Evolutionary conservation across 2,329 filamentous ascomycete species (phyloP).

Genomic region (Chalara sp.): DNA sequence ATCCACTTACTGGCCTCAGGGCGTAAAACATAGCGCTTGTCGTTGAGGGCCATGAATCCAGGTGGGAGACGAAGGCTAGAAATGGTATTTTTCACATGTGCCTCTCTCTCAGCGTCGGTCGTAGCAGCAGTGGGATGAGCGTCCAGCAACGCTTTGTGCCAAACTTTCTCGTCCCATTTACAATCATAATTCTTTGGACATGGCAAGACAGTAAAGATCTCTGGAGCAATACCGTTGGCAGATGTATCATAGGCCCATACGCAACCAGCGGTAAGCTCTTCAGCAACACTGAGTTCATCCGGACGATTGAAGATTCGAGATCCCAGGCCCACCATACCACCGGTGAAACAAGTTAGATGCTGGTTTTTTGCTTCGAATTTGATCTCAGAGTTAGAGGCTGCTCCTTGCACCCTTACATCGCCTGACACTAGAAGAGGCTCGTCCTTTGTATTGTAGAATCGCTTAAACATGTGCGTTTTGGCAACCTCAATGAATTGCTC

Average conservation of each 20-base stretch:
- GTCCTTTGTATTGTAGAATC: constrained; percentile 33
- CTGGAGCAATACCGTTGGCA: constrained; percentile 54
- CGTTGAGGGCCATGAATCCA: constrained; percentile 18
- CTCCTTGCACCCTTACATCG: constrained; percentile 35
- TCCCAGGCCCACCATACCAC: constrained; percentile 63
- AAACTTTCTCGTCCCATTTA: constrained; percentile 41
- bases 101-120: neutral
- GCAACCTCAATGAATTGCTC: constrained; percentile 38
- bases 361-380: constrained; percentile 35
- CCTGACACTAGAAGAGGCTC: constrained; percentile 41
- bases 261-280: constrained; percentile 55
- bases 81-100: constrained; percentile 9
- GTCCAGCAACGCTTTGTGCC: constrained; percentile 23
- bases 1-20: constrained; percentile 45
- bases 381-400: constrained; percentile 29
- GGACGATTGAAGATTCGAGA: constrained; percentile 51
- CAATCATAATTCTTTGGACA: constrained; percentile 18
- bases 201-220: constrained; percentile 38
- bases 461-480: constrained; percentile 37
- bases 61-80: constrained; percentile 10
- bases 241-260: constrained; percentile 54
- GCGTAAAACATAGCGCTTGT: constrained; percentile 42
- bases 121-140: constrained; percentile 45
- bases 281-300: constrained; percentile 48
- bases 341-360: constrained; percentile 66